These are phyloP conservation scores for Parasarocladium wereldwijsianum DNA, from an alignment of 2,329 filamentous ascomycete species.

Conservation along the genomic window DNA sequence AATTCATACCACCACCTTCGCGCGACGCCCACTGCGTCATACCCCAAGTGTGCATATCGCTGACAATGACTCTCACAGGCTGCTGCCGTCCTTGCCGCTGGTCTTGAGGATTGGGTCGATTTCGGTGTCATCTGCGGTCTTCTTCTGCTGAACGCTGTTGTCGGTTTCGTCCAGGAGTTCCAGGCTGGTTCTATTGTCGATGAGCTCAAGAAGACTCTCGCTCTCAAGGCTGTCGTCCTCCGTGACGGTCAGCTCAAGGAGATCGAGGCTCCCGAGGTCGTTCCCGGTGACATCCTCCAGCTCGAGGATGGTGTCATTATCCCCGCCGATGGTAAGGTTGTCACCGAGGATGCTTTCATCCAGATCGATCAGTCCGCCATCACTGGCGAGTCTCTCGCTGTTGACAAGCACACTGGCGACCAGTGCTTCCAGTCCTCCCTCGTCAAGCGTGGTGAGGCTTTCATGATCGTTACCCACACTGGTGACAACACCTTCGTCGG, in stretches of 20 bases:
- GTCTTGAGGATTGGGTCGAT: conserved; percentile 82
- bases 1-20: background rate
- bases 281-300: conserved; percentile 80
- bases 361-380: conserved; percentile 89
- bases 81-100: conserved; percentile 66
- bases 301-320: conserved; percentile 89
- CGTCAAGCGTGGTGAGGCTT: conserved; percentile 81
- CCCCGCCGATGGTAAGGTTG: conserved; percentile 73
- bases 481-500: conserved; percentile 87
- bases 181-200: conserved; percentile 85
- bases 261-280: conserved; percentile 69
- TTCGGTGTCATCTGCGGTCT: conserved; percentile 82
- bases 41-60: background rate
- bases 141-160: conserved; percentile 67
- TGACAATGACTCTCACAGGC: conserved; percentile 25
- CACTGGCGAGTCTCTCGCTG: conserved; percentile 81
- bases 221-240: conserved; percentile 74
- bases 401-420: conserved; percentile 75
- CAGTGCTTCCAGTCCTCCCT: conserved; percentile 73
- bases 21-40: background rate
- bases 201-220: conserved; percentile 79
- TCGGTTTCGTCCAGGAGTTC: conserved; percentile 82
- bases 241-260: conserved; percentile 65
- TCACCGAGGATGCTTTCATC: conserved; percentile 70
- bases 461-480: conserved; percentile 67